Evolutionary conservation across 306 rosid species (phyloP), one percentile per base, ranked within the genome.

Genomic region (Chamaecrista fasciculata): DNA sequence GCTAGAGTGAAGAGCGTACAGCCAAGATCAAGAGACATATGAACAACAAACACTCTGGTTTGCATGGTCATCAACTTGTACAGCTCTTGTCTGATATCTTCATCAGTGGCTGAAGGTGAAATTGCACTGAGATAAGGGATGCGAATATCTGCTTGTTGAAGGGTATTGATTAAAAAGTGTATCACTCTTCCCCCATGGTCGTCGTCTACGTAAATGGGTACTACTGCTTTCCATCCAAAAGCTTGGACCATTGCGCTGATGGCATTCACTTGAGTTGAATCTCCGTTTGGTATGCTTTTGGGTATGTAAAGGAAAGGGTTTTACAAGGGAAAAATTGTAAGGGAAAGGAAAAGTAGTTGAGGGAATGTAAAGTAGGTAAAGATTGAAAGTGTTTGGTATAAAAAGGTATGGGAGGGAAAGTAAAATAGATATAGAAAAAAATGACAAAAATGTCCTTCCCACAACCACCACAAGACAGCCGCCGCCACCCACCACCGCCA

Each of bases 21-120:
- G 2, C 87, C 86, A 0, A 87, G 67, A 34, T 0, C 0, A 1
- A 67, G 29, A 1, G n/a, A 0, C 87, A 86, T 79, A 67, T 89
- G 93, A 18, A 81, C 83, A 23, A 89, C 34, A 29, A 89, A 86
- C n/a, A 89, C 87, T 65, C 83, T 73, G 2, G 82, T 79, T 40
- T 66, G 67, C 86, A 78, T 75, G 2, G 78, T 66, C 85, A 57
- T 84, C 37, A 86, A 40, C 64, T 81, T 79, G 37, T 61, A 52
- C 24, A 89, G 91, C 69, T 86, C 87, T 14, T 0, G 1, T 11
- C 1, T 34, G 2, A 89, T 84, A 1, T 42, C 80, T 7, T 74
- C 81, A 26, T 77, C 80, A 0, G 73, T 58, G 63, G 88, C 80
- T 1, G 60, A 8, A 2, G 69, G 47, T 49, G 83, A 37, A 47